Evolutionary conservation across 2,329 filamentous ascomycete species (phyloP), one percentile per base, ranked within the genome.

Genomic region (Corniculantispora saksenae): DNA sequence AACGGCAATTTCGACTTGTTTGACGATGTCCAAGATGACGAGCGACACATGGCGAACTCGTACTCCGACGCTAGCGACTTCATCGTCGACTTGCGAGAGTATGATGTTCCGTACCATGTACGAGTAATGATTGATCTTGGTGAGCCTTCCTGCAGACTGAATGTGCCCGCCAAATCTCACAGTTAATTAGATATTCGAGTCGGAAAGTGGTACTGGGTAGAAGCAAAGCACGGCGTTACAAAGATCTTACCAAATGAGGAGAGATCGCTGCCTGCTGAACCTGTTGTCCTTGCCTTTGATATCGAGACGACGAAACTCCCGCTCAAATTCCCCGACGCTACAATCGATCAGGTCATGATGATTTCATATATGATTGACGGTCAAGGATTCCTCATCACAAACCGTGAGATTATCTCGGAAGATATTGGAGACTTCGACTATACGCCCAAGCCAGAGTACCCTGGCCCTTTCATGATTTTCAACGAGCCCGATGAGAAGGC

Each of bases 351-450:
- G 76, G 91, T 99, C 74, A 99, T 99, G 94, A 99, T 99, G 95
- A 94, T 99, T 76, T 99, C 96, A 38, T 99, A 99, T 82, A 99
- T 99, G 96, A 98, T 99, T 72, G 95, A 99, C 72, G 96, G 95
- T 0, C 94, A 97, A 78, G 95, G 95, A 5, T 99, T 98, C 72
- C 83, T 99, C 43, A 98, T 99, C 77, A 99, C 95, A 6, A 99
- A 99, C 75, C 89, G 96, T 72, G 94, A 98, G 75, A 97, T 99
- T 67, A 93, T 99, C 12, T 97, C 94, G 0, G 94, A 99, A 77
- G 94, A 99, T 73, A 99, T 99, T 75, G 85, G 90, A 65, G 95
- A 99, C 76, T 99, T 99, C 73, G 96, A 99, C 73, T 99, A 99
- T 77, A 99, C 95, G 0, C 96, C 95, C 0, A 97, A 92, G 74